Evolutionary conservation across 2,329 filamentous ascomycete genomes (phyloP), one percentile per base, ranked within the genome.

Genomic region (Fusarium sp.): DNA sequence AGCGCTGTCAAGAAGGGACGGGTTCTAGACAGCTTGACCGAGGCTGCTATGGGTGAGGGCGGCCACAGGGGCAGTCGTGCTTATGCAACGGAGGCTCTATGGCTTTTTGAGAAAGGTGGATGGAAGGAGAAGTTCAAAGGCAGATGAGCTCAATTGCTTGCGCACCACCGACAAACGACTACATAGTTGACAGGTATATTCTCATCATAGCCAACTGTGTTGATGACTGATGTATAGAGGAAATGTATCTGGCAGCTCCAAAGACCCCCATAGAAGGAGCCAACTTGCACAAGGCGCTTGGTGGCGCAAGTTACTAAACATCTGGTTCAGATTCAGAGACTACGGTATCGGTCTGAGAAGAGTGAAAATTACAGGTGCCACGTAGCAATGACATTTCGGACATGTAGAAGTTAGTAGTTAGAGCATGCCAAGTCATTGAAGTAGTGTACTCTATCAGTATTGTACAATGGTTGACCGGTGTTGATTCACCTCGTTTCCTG

Each of bases 51-150:
- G 47, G 83, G 82, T 57, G 87, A 86, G 32, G 77, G 80, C 25
- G 88, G 88, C 0, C 93, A 97, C 80, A 80, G 90, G 56, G 94
- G 92, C 53, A 92, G 91, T 45, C 86, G 88, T 69, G 89, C 90
- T 0, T 96, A 93, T 80, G 93, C 94, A 10, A 88, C 90, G 4
- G 94, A 98, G 75, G 93, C 93, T 1, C 78, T 97, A 14, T 97
- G 94, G 93, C 75, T 96, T 59, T 93, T 84, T 65, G 84, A 87
- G 71, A 86, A 85, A 74, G 92, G 92, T 65, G 90, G 81, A 71
- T 90, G 81, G 90, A 90, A 72, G 77, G 88, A 78, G 79, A 84
- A 74, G 76, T 82, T 78, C 77, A 82, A 80, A 77, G 85, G 85
- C 77, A 76, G 81, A 79, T 75, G 73, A 76, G 35, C 27, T 37